Evolutionary conservation across 495 filamentous ascomycete species (phyloP), one percentile per base, ranked within the genome.

Genomic region (Entonaema liquescens): DNA sequence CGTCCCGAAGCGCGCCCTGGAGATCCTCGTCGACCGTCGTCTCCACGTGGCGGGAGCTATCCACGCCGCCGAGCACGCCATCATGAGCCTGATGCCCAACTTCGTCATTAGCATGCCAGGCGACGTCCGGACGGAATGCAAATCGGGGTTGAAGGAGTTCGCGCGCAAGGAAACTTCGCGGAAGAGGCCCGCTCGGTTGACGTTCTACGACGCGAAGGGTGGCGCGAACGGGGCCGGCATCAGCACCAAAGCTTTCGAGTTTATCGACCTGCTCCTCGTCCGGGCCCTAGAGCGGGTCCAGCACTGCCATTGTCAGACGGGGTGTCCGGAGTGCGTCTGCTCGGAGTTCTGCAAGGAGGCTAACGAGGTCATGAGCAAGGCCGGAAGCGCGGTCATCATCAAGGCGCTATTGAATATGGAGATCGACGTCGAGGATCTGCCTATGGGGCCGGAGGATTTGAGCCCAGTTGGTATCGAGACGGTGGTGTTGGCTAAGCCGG

Each of bases 161-260:
- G 90, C 92, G 19, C 89, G 88, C 13, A 78, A 80, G 1, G 79
- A 80, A 59, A 84, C 82, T 15, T 67, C 70, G 54, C 86, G 95
- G n/a, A 96, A 95, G 78, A 84, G 95, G 6, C 95, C 95, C 0
- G 95, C 94, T 0, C 81, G 95, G 9, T 80, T 99, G 61, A 97
- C 93, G 0, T 97, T 99, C 79, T 98, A 97, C 78, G 95, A 99
- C 74, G 90, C 93, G 8, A 95, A 95, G 78, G 95, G 94, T 19
- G 95, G 95, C 0, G 85, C 90, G 0, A 89, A 87, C 53, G 94
- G 93, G 0, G 90, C 89, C 1, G 96, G 95, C 4, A 94, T 98
- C 66, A 91, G 90, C 54, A 90, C 87, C 29, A 97, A 97, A 77
- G 95, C 94, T 1, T 98, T 98, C 73, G 93, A 98, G 76, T 96